These are phyloP conservation scores for Coniochaeta hoffmannii DNA, from an alignment of 2,329 filamentous ascomycete species.

Conservation along the genomic window DNA sequence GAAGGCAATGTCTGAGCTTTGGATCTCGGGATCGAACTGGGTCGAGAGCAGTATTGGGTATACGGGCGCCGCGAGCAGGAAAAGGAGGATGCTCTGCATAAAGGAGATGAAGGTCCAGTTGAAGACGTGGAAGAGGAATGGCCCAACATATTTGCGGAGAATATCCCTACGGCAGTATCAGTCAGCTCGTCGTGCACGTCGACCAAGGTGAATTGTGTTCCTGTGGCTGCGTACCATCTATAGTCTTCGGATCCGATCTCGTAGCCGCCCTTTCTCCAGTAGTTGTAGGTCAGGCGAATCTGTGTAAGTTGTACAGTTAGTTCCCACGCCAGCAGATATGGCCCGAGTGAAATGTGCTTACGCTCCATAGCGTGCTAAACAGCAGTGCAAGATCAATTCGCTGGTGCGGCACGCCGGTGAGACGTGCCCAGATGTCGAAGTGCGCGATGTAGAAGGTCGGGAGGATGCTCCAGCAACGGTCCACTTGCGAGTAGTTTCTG, in stretches of 20 bases:
- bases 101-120: constrained; percentile 87
- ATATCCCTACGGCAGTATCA: constrained; percentile 48
- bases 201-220: background rate
- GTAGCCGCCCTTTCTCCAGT: constrained; percentile 93
- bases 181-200: constrained; percentile 16
- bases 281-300: constrained; percentile 87
- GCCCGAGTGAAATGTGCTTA: constrained; percentile 31
- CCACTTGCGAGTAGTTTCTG: constrained; percentile 93
- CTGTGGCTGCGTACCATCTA: constrained; percentile 52
- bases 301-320: constrained; percentile 26
- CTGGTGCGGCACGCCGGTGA: constrained; percentile 62
- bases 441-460: constrained; percentile 83
- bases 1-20: constrained; percentile 39
- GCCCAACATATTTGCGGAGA: constrained; percentile 57
- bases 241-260: constrained; percentile 87
- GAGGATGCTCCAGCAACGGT: constrained; percentile 84
- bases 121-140: constrained; percentile 68
- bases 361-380: constrained; percentile 72
- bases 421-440: constrained; percentile 73
- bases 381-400: constrained; percentile 66
- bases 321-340: background rate
- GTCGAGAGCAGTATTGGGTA: constrained; percentile 75
- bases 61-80: constrained; percentile 64
- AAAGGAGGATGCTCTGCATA: constrained; percentile 75
- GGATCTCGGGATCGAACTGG: constrained; percentile 47